A percentile compares a stretch with the other conserved stretches of the same genome.
Conservation (phyloP, 129 eudicot species). For the Flaveria linearis region DNA sequence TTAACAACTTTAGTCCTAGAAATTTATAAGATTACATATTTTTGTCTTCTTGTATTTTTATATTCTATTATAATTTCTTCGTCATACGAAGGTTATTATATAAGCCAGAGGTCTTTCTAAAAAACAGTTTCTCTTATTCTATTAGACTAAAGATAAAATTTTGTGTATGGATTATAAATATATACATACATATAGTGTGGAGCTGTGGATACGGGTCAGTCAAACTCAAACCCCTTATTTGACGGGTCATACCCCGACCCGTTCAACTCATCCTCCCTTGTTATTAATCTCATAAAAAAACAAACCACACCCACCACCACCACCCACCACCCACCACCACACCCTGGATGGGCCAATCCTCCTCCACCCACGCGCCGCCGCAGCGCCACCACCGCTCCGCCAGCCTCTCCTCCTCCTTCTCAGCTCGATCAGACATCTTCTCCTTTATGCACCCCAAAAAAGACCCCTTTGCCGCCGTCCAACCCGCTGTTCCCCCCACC, state of each 20-base stretch:
- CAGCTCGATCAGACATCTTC: conserved; percentile 26
- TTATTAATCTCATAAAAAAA: conserved; percentile 20
- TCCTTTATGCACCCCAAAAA: conserved; percentile 27
- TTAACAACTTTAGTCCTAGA: too few relatives aligned
- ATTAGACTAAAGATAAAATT: too few relatives aligned
- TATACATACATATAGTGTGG: too few relatives aligned
- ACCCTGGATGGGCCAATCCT: conserved; percentile 53
- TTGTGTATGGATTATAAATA: too few relatives aligned
- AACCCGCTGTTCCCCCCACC: conserved; percentile 30
- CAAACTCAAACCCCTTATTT: neutral
- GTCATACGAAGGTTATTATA: too few relatives aligned
- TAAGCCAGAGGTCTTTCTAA: too few relatives aligned
- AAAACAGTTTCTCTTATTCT: too few relatives aligned
- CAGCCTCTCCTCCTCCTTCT: conserved; percentile 19
- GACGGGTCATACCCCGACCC: neutral
- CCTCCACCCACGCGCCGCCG: conserved; percentile 39
- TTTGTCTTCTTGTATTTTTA: too few relatives aligned
- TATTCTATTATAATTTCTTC: too few relatives aligned
- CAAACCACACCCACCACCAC: conserved; percentile 26
- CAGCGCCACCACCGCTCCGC: conserved; percentile 30
- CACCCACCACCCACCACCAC: conserved; percentile 8
- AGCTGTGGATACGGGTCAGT: neutral
- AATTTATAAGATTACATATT: too few relatives aligned
- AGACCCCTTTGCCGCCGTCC: conserved; percentile 33
- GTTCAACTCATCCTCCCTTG: neutral